phyloP scores from a whole-genome alignment of 768 basidiomycete species.

The Pulveroboletus sp. region DNA sequence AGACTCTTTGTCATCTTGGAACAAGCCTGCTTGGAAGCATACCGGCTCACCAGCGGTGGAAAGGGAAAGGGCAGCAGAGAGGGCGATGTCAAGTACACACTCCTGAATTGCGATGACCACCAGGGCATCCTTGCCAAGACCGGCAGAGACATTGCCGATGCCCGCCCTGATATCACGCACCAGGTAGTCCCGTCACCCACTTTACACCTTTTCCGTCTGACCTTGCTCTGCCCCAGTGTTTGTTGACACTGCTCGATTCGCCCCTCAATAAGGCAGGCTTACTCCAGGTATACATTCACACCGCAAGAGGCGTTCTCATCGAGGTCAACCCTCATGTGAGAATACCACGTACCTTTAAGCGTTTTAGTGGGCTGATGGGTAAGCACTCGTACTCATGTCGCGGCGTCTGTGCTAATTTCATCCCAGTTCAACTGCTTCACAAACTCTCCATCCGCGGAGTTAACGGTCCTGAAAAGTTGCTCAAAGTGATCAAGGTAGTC shows the following conservation, averaged over 20 bases:
- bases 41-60: conserved; percentile 66
- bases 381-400: conserved; percentile 15
- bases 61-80: conserved; percentile 49
- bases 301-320: conserved; percentile 91
- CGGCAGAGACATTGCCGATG: conserved; percentile 96
- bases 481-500: conserved; percentile 91
- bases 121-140: conserved; percentile 98
- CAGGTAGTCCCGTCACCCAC: conserved; percentile 53
- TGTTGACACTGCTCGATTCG: conserved; percentile 93
- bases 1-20: conserved; percentile 87
- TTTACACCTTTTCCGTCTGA: conserved; percentile 2
- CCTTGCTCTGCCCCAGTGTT: conserved; percentile 59
- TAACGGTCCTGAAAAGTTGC: conserved; percentile 92
- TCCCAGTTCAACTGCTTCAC: conserved; percentile 89
- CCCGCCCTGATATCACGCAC: conserved; percentile 98
- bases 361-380: conserved; percentile 99
- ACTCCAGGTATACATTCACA: conserved; percentile 97
- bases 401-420: not conserved
- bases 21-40: conserved; percentile 94
- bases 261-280: conserved; percentile 96
- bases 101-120: conserved; percentile 98
- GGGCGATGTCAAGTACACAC: conserved; percentile 89
- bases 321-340: conserved; percentile 98
- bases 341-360: conserved; percentile 97
- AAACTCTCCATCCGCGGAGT: conserved; percentile 93